Base-by-base conservation (phyloP, 2,329 filamentous ascomycete genomes). In the Thermothelomyces thermophilus region DNA sequence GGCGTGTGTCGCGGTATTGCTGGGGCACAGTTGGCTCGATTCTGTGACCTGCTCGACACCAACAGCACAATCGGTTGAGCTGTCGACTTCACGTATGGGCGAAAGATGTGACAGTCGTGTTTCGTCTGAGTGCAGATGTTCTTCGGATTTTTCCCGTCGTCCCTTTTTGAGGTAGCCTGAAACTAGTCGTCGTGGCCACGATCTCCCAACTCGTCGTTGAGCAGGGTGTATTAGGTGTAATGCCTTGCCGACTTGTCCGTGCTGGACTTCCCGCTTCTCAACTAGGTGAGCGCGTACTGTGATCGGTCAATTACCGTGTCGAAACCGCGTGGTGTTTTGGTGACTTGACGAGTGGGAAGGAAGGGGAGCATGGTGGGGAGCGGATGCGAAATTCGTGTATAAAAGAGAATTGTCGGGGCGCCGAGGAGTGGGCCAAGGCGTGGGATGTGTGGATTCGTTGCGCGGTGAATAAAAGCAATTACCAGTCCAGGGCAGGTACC, bases 371-470 rank as follows among this genome's bases (percentile, higher is more conserved):
- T 56, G 54, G 57, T 59, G 59, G 56, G 58, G 59, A 57, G 57
- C 46, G 56, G 56, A 53, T 53, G 54, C 53, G 53, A 56, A 51
- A 56, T 55, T 55, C 55, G 58, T 61, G 59, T 61, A 56, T 60
- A 57, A n/a, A n/a, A 53, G 49, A 42, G 46, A 55, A 56, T 56
- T 54, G 53, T 55, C 52, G 54, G 51, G 47, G 50, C 43, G 47
- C 52, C 36, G 50, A 48, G 43, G 33, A 46, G 46, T 46, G 47
- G 52, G 44, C 48, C 51, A 52, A n/a, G 50, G 51, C 47, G 48
- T 55, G 56, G 55, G 53, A 57, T 56, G 55, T 56, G 55, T 50
- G 56, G 51, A 44, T 44, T 46, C 45, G 52, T 53, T 50, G 43
- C 52, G 52, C 53, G 52, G 56, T 60, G 57, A 59, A 53, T 41